phyloP scores from a whole-genome alignment of 2,329 filamentous ascomycete species.

The Aspergillus bombycis region DNA sequence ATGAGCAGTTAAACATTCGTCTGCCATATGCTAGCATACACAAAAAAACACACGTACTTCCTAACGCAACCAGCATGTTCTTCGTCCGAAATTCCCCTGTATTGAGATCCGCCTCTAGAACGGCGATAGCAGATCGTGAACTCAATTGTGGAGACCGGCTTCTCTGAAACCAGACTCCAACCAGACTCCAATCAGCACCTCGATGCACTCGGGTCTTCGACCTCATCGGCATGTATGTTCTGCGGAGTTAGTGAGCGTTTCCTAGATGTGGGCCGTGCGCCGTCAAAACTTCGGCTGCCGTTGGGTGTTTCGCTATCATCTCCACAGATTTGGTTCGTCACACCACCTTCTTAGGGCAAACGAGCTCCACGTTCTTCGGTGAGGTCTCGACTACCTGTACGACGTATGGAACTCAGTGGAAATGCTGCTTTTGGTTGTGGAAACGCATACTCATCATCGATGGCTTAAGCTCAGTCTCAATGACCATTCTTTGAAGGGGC shows the following conservation, averaged over 20 bases:
- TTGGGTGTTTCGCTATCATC: neutral
- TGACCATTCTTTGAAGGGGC: too few relatives aligned
- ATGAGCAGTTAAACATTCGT: too few relatives aligned
- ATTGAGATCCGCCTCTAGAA: accelerated
- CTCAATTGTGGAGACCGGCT: neutral
- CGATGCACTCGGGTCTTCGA: neutral
- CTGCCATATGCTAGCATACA: too few relatives aligned
- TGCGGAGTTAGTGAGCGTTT: neutral
- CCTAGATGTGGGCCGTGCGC: neutral
- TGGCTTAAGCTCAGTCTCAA: too few relatives aligned
- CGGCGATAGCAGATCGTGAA: neutral
- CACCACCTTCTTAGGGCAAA: accelerated
- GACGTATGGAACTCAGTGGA: too few relatives aligned
- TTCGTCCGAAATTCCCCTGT: neutral
- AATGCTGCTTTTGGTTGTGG: too few relatives aligned
- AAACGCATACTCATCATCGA: too few relatives aligned
- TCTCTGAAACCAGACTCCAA: neutral
- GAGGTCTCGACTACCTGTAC: too few relatives aligned
- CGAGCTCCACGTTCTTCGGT: neutral
- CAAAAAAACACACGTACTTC: neutral
- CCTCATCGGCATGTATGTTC: neutral
- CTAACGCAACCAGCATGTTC: neutral
- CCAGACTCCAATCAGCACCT: neutral
- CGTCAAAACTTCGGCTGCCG: neutral
- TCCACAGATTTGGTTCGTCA: too few relatives aligned